Evolutionary conservation across 495 filamentous ascomycete genomes (phyloP).

Genomic region (Podospora didyma): DNA sequence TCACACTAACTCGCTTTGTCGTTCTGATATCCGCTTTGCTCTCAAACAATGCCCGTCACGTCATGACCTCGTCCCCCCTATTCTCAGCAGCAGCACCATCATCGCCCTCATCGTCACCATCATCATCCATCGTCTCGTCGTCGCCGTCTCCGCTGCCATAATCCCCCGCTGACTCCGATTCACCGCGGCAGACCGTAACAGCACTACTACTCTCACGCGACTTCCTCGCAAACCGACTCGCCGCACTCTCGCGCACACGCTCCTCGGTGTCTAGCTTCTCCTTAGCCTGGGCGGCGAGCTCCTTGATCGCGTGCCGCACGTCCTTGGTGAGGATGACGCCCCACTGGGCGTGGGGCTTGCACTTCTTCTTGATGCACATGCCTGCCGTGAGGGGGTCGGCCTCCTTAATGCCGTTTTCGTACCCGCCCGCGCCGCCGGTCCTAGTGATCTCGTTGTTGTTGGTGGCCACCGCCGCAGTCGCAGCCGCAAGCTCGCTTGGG

Average conservation of each 20-base stretch:
- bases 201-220: conserved; percentile 35
- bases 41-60: too few relatives aligned
- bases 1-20: too few relatives aligned
- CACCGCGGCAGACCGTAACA: conserved; percentile 12
- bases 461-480: background rate
- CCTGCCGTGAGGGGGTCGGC: conserved; percentile 28
- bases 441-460: background rate
- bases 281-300: conserved; percentile 39
- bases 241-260: conserved; percentile 34
- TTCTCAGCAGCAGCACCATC: background rate
- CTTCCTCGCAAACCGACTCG: conserved; percentile 34
- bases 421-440: background rate
- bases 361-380: conserved; percentile 47
- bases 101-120: background rate
- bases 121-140: conserved; percentile 30
- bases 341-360: conserved; percentile 45
- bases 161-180: too few relatives aligned
- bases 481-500: background rate
- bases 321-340: conserved; percentile 36
- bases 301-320: conserved; percentile 40
- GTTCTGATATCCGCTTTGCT: too few relatives aligned
- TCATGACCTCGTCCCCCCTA: too few relatives aligned
- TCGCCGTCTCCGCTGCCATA: too few relatives aligned
- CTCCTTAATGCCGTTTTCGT: background rate
- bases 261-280: conserved; percentile 39